Conservation (phyloP, 2,329 filamentous ascomycete species). For the Rutstroemia sp. region DNA sequence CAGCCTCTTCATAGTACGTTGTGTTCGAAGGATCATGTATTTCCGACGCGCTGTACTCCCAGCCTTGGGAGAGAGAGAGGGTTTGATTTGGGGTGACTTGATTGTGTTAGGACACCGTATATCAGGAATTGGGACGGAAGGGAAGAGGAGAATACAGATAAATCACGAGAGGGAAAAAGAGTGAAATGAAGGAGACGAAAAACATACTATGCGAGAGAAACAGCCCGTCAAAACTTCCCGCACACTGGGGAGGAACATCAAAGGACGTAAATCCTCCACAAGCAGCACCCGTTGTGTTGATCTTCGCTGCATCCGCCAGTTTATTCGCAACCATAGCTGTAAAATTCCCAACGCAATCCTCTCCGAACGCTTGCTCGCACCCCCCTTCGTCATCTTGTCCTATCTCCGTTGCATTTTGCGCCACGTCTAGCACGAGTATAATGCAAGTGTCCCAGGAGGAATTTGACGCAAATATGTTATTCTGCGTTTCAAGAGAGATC, state of each 20-base stretch:
- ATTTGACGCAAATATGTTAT: background rate
- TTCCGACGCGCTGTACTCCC: background rate
- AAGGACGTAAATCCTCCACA: background rate
- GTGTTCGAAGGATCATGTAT: background rate
- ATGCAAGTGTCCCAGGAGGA: slow-evolving; percentile 3
- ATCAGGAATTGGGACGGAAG: background rate
- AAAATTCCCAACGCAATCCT: background rate
- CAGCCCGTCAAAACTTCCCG: background rate
- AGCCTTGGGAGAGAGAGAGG: background rate
- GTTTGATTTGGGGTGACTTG: background rate
- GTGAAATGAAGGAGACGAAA: background rate
- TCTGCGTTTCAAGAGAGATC: background rate
- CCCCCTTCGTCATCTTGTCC: slow-evolving; percentile 1
- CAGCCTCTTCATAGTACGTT: no score
- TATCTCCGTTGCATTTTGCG: background rate
- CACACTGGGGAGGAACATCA: background rate
- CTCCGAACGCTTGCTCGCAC: background rate
- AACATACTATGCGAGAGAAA: background rate
- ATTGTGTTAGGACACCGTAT: background rate
- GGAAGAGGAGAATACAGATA: no score
- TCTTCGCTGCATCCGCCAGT: background rate
- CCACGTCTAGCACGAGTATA: background rate
- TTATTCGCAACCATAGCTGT: background rate
- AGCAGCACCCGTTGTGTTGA: no score
- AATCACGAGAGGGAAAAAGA: background rate